phyloP scores from a whole-genome alignment of 306 rosid species.

The Castanea crenata region DNA sequence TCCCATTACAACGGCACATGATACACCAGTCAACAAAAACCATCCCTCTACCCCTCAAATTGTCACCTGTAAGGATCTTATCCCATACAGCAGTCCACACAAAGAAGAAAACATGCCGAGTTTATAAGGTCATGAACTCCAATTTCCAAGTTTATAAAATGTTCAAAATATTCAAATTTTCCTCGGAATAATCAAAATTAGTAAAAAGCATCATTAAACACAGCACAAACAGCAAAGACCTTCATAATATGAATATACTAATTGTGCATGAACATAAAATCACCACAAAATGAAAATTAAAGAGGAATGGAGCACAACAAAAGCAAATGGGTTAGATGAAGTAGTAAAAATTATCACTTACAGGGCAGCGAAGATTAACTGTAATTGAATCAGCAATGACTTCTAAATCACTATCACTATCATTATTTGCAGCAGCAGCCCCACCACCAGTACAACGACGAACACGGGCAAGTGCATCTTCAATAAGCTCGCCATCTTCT shows the following conservation, averaged over 20 bases:
- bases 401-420: slow-evolving; percentile 92
- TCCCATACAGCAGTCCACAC: too few species aligned
- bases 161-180: background rate
- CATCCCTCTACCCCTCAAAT: too few species aligned
- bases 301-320: background rate
- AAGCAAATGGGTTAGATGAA: background rate
- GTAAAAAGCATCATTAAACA: background rate
- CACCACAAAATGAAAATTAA: background rate
- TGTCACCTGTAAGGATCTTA: too few species aligned
- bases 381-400: slow-evolving; percentile 85
- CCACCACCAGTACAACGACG: slow-evolving; percentile 83
- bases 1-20: too few species aligned
- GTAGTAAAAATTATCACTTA: slow-evolving; percentile 37
- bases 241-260: too few species aligned
- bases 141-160: background rate
- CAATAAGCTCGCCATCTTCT: slow-evolving; percentile 76
- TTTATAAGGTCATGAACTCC: background rate
- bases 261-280: too few species aligned
- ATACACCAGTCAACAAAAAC: too few species aligned
- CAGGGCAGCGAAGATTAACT: slow-evolving; percentile 95
- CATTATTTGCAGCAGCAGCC: slow-evolving; percentile 62
- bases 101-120: too few species aligned
- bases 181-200: background rate
- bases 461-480: slow-evolving; percentile 93
- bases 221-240: background rate